Evolutionary conservation across 352 stramenopile species (phyloP), one percentile per base, ranked within the genome.

Genomic region (Globisporangium orthogonon): DNA sequence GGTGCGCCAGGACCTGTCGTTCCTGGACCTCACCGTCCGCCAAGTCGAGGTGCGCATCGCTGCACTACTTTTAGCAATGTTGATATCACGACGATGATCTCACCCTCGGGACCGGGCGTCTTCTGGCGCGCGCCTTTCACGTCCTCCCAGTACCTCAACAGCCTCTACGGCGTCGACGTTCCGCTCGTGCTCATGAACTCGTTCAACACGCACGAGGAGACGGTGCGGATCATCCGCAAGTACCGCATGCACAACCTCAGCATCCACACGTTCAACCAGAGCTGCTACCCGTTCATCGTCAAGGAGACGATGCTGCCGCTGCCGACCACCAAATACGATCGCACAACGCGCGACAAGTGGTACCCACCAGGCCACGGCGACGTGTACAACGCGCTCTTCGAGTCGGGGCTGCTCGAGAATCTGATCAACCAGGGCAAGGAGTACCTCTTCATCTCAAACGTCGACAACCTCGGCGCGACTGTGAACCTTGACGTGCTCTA

Each of bases 171-270:
- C 35, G 88, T 96, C 41, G 91, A 99, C 61, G 96, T 99, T 46
- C 97, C 97, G 40, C 97, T 99, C 57, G 98, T 99, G 80, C 85
- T 99, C 41, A 99, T 99, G 97, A 99, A 99, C 79, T 98, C 93
- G 64, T 99, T 99, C 78, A 98, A 97, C 67, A 99, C 97, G 31
- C 96, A 96, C 68, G 95, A 97, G 61, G 97, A 99, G 78, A 99
- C 97, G 31, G 80, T 99, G 58, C 88, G 87, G 56, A 99, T 99
- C 69, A 86, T 98, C 54, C 80, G 87, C 52, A 99, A 99, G 73
- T 99, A 99, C 70, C 96, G 96, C 54, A 92, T 91, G 74, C 84
- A 97, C 78, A 97, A 98, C 71, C 62, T 98, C 50, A 97, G 85
- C 65, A 97, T 98, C 60, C 87, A 97, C 68, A 97, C 90, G 66